Percentiles rank a stretch among this genome's conserved stretches.
Conservation (phyloP, 768 basidiomycete genomes). For the Boletus sp. region DNA sequence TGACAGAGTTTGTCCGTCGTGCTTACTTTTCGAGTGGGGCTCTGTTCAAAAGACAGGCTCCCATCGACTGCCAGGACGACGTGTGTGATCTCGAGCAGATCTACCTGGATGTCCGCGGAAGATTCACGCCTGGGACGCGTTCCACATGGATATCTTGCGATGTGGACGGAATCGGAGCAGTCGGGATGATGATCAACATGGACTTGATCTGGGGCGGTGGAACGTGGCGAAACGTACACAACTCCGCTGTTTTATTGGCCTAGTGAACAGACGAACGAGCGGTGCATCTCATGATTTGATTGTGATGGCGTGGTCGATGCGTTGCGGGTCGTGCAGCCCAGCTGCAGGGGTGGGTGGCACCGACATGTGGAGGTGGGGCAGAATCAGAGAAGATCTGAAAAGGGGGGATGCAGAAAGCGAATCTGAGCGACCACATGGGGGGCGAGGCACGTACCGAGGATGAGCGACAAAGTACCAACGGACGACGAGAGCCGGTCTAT, state of each 20-base stretch:
- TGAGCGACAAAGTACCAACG: slow-evolving; percentile 4
- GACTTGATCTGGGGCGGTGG: slow-evolving; percentile 23
- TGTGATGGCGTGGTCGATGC: slow-evolving; percentile 5
- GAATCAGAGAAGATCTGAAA: slow-evolving; percentile 26
- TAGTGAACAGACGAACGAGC: neutral
- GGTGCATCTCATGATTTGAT: neutral
- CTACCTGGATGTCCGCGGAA: slow-evolving; percentile 31
- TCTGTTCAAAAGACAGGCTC: slow-evolving; percentile 2
- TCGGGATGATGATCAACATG: slow-evolving; percentile 22
- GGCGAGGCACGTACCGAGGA: slow-evolving; percentile 18
- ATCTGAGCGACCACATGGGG: slow-evolving; percentile 29
- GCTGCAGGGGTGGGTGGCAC: slow-evolving; percentile 1
- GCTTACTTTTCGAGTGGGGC: slow-evolving; percentile 21
- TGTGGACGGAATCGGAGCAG: slow-evolving; percentile 28
- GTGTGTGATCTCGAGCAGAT: slow-evolving; percentile 21
- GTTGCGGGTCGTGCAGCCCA: neutral
- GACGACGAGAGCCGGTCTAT: slow-evolving; percentile 9
- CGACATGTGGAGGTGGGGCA: slow-evolving; percentile 18
- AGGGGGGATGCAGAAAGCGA: slow-evolving; percentile 18
- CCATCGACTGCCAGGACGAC: slow-evolving; percentile 22
- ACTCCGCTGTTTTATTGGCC: slow-evolving; percentile 19
- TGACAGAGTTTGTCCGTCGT: slow-evolving; percentile 2
- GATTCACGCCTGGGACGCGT: slow-evolving; percentile 28
- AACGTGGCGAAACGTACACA: slow-evolving; percentile 16
- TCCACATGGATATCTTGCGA: slow-evolving; percentile 33